A percentile compares a stretch with the other conserved stretches of the same genome.
phyloP scores from a whole-genome alignment of 148 eudicot genomes.

The Dianthus caryophyllus region DNA sequence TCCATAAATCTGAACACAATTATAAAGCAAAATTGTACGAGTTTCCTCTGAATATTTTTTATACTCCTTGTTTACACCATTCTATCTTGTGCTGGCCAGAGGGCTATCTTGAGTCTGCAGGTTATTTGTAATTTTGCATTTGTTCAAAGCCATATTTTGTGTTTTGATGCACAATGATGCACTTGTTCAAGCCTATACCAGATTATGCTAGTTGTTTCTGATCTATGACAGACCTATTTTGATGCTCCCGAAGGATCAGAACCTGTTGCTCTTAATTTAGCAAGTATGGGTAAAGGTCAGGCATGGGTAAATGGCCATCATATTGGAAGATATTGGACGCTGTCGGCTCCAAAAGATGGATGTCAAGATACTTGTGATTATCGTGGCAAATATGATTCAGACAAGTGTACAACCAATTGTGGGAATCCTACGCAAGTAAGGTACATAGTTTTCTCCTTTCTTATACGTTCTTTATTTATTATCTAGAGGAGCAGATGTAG shows the following conservation, averaged over 20 bases:
- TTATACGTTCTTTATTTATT: background rate
- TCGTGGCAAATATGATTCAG: constrained; percentile 69
- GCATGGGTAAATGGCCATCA: constrained; percentile 96
- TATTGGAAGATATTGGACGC: constrained; percentile 88
- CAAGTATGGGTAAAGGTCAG: constrained; percentile 96
- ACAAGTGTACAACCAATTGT: constrained; percentile 78
- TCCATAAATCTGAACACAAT: too few species aligned
- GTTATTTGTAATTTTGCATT: too few species aligned
- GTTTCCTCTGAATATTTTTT: background rate
- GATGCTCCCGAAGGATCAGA: constrained; percentile 66
- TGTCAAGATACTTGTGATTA: constrained; percentile 68
- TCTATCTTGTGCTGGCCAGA: background rate
- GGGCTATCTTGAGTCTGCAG: background rate
- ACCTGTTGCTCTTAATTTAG: constrained; percentile 71
- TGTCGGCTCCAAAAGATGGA: constrained; percentile 62
- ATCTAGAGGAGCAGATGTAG: background rate
- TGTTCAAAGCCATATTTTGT: background rate
- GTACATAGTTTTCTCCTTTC: constrained; percentile 31
- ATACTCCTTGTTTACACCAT: background rate
- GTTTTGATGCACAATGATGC: background rate
- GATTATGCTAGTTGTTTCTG: background rate
- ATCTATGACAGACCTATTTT: constrained; percentile 51
- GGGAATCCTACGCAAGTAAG: constrained; percentile 87
- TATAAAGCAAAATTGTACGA: background rate
- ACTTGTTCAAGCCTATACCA: too few species aligned